A percentile compares a stretch with the other conserved stretches of the same genome.
These are phyloP conservation scores for Entomortierella chlamydospora DNA, from an alignment of 192 early-diverging fungal genomes.

Conservation along the genomic window DNA sequence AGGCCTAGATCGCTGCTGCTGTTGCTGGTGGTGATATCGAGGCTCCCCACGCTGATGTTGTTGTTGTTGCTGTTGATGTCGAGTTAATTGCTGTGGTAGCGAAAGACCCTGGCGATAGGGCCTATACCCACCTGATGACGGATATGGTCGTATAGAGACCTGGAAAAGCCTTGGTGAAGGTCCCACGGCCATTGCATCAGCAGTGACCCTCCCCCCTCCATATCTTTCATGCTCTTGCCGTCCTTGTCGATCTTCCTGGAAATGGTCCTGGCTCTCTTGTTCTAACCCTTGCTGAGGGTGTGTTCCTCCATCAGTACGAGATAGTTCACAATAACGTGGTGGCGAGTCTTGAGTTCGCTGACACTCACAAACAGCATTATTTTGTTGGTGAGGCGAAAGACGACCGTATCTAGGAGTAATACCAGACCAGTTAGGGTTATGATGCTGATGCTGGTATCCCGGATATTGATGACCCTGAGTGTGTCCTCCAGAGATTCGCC, in stretches of 20 bases:
- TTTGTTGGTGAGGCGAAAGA: neutral
- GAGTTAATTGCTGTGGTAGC: constrained; percentile 5
- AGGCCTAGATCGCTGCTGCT: neutral
- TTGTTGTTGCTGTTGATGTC: constrained; percentile 16
- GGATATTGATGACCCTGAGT: neutral
- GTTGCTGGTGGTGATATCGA: neutral
- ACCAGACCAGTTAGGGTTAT: neutral
- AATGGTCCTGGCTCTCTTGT: neutral
- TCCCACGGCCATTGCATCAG: neutral
- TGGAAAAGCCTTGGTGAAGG: neutral
- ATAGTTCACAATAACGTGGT: neutral
- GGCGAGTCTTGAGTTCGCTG: neutral
- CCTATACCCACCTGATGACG: constrained; percentile 28
- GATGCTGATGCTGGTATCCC: neutral
- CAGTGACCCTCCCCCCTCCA: neutral
- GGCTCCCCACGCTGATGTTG: neutral
- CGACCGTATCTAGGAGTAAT: neutral
- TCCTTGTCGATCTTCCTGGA: constrained; percentile 1
- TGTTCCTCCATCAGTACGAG: neutral
- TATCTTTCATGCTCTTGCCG: neutral
- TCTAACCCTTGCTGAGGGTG: neutral
- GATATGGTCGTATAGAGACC: constrained; percentile 7
- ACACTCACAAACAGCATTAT: neutral
- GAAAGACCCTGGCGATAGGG: constrained; percentile 25
- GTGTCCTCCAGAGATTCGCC: neutral